Evolutionary conservation across 495 filamentous ascomycete species (phyloP).

Genomic region (Hyphodiscus hymeniophilus): DNA sequence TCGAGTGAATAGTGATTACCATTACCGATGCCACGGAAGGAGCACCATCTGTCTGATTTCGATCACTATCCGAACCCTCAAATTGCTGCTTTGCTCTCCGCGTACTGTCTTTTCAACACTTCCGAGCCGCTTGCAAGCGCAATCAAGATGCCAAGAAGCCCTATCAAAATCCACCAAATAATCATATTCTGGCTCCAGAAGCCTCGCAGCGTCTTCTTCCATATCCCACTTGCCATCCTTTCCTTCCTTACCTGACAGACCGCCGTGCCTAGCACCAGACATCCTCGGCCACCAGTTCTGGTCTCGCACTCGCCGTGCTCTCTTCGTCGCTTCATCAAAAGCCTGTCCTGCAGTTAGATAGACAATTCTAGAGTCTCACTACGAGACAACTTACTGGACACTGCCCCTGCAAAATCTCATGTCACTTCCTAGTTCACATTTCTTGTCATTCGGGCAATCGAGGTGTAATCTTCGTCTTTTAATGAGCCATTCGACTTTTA

Average conservation of each 20-base stretch:
- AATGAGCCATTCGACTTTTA: constrained; percentile 62
- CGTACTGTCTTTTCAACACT: too few relatives aligned
- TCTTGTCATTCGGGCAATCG: constrained; percentile 39
- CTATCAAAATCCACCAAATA: constrained; percentile 4
- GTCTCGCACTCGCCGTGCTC: constrained; percentile 47
- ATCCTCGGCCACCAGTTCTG: constrained; percentile 39
- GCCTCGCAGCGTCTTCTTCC: background rate
- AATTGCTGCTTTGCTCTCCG: too few relatives aligned
- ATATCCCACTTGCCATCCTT: background rate
- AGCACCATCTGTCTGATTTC: too few relatives aligned
- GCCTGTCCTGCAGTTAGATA: constrained; percentile 21
- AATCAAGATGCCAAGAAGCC: background rate
- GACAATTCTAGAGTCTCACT: background rate
- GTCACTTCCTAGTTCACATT: constrained; percentile 44
- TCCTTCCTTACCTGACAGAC: background rate
- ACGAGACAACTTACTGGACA: constrained; percentile 28
- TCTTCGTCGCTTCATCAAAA: constrained; percentile 43
- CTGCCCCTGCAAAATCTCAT: constrained; percentile 43
- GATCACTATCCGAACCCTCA: too few relatives aligned
- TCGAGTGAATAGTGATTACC: too few relatives aligned
- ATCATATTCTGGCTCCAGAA: background rate
- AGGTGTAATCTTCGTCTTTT: constrained; percentile 44
- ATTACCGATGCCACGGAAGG: too few relatives aligned
- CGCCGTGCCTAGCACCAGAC: constrained; percentile 38
- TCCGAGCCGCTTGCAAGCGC: constrained; percentile 2